phyloP scores from a whole-genome alignment of 2,329 filamentous ascomycete species.

The Penicillium verrucosum region DNA sequence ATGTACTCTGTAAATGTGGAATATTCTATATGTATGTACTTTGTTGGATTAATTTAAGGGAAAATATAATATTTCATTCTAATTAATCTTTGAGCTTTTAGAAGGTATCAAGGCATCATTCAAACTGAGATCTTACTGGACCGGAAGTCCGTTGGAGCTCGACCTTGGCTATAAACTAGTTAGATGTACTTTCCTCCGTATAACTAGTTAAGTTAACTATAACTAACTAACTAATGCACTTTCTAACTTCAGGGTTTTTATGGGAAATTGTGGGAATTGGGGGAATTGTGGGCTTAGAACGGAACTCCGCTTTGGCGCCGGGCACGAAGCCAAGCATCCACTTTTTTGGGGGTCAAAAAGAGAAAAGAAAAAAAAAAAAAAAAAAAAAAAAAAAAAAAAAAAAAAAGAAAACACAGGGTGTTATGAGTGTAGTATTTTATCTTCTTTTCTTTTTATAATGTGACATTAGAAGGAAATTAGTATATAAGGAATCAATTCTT shows the following conservation, averaged over 20 bases:
- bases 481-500: not conserved
- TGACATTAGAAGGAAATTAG: not conserved
- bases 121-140: slow-evolving; percentile 10
- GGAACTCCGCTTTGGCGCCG: slow-evolving; percentile 13
- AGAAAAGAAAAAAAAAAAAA: not conserved
- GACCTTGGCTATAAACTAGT: not conserved
- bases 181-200: no score
- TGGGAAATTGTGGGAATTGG: not conserved
- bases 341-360: not conserved
- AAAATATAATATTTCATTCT: not conserved
- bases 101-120: slow-evolving; percentile 8
- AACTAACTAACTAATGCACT: no score
- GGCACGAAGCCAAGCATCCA: not conserved
- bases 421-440: not conserved
- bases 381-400: not conserved
- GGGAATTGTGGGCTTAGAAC: not conserved
- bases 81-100: not conserved
- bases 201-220: no score
- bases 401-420: not conserved
- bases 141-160: slow-evolving; percentile 18
- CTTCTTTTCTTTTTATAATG: not conserved
- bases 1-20: not conserved
- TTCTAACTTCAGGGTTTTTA: not conserved
- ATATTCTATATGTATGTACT: no score
- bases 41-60: no score